Evolutionary conservation across 1,139 yeast genomes (phyloP).

Genomic region (Nadsonia starkeyi-henricii): DNA sequence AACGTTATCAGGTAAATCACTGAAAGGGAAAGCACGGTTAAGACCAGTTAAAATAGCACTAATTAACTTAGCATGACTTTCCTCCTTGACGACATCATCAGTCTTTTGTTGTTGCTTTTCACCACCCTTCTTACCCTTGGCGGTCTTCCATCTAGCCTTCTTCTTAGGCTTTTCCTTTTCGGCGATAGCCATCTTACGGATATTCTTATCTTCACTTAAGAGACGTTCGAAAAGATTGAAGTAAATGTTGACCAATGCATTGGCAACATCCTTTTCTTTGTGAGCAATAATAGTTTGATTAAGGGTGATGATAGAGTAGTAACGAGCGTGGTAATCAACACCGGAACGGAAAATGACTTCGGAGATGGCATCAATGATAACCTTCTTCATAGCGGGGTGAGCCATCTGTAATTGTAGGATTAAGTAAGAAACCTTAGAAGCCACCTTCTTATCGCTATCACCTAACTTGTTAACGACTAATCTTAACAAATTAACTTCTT

Average conservation of each 20-base stretch:
- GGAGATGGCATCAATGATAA: slow-evolving; percentile 63
- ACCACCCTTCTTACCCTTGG: slow-evolving; percentile 61
- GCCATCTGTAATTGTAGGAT: slow-evolving; percentile 71
- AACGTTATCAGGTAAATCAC: slow-evolving; percentile 56
- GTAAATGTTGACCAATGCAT: slow-evolving; percentile 67
- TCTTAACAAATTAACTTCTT: slow-evolving; percentile 79
- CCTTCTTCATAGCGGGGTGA: slow-evolving; percentile 91
- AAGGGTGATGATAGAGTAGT: slow-evolving; percentile 74
- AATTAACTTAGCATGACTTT: slow-evolving; percentile 70
- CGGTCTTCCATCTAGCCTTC: slow-evolving; percentile 25
- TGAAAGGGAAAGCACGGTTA: slow-evolving; percentile 92
- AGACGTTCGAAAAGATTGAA: slow-evolving; percentile 76
- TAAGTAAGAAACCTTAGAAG: slow-evolving; percentile 77
- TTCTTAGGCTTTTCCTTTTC: slow-evolving; percentile 28
- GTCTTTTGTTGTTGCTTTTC: slow-evolving; percentile 51
- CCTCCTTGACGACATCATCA: slow-evolving; percentile 62
- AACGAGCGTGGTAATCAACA: slow-evolving; percentile 74
- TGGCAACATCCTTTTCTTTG: slow-evolving; percentile 65
- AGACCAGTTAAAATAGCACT: slow-evolving; percentile 90
- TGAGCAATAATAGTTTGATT: slow-evolving; percentile 85
- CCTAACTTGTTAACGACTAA: slow-evolving; percentile 90
- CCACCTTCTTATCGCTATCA: slow-evolving; percentile 79
- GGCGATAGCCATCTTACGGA: slow-evolving; percentile 15
- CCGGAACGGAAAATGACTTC: slow-evolving; percentile 68
- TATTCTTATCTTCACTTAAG: slow-evolving; percentile 43